Evolutionary conservation across 352 stramenopile genomes (phyloP).

Genomic region (Blastocystis sp.): DNA sequence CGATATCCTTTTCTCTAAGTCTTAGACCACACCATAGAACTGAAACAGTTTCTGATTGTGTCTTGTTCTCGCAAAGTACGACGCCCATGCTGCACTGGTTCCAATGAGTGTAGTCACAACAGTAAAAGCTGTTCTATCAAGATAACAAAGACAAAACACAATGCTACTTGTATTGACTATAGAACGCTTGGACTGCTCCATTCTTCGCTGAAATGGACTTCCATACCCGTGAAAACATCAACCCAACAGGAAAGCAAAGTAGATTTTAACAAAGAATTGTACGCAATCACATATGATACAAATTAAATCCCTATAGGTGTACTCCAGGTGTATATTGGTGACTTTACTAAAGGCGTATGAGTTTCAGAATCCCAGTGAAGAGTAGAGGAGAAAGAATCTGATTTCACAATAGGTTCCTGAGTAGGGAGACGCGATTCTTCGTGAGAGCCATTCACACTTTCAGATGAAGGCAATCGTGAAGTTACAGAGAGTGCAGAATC

Average conservation of each 20-base stretch:
- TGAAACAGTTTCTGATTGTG: constrained; percentile 16
- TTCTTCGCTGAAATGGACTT: constrained; percentile 14
- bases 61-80: constrained; percentile 18
- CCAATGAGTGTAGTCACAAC: neutral
- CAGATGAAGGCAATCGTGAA: no score
- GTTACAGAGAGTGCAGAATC: no score
- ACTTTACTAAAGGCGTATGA: no score
- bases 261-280: neutral
- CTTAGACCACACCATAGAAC: neutral
- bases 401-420: no score
- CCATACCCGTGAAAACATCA: neutral
- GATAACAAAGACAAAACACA: neutral
- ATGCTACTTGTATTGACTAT: constrained; percentile 7
- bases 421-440: no score
- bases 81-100: constrained; percentile 31
- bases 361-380: no score
- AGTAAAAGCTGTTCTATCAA: constrained; percentile 5
- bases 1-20: constrained; percentile 23
- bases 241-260: neutral
- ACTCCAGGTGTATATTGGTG: no score
- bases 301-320: no score
- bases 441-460: no score
- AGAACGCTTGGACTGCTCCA: neutral
- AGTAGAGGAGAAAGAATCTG: no score
- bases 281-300: no score